Evolutionary conservation across 805 yeast genomes (phyloP).

Genomic region (Wickerhamiella domercqiae): DNA sequence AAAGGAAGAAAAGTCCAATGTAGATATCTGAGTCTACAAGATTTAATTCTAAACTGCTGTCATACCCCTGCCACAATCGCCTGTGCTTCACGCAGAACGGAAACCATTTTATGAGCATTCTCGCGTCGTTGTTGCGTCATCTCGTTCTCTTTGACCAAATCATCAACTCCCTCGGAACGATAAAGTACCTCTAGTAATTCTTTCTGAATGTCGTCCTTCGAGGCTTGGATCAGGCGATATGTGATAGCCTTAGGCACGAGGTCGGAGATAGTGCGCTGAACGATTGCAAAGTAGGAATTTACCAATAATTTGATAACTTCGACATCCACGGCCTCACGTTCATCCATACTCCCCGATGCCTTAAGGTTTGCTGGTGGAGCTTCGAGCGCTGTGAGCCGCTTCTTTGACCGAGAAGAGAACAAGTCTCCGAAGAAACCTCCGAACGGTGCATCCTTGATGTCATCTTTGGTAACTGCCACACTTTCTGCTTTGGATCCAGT

Average conservation of each 20-base stretch:
- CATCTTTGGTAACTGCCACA: conserved; percentile 17
- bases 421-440: conserved; percentile 92
- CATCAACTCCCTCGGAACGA: conserved; percentile 51
- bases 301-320: conserved; percentile 89
- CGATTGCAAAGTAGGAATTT: conserved; percentile 78
- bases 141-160: conserved; percentile 81
- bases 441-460: conserved; percentile 32
- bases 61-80: conserved; percentile 50
- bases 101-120: conserved; percentile 91
- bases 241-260: conserved; percentile 89
- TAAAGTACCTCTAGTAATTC: conserved; percentile 80
- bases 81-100: conserved; percentile 73
- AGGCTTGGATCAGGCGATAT: conserved; percentile 72
- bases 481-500: conserved; percentile 21
- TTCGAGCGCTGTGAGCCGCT: conserved; percentile 85
- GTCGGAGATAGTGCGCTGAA: conserved; percentile 85
- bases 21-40: background rate
- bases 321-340: conserved; percentile 88
- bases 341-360: conserved; percentile 85
- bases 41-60: background rate
- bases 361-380: conserved; percentile 90
- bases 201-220: conserved; percentile 78
- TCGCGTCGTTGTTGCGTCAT: conserved; percentile 83
- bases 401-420: conserved; percentile 81
- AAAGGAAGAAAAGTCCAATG: background rate